Percentiles rank a stretch among this genome's conserved stretches.
Evolutionary conservation across 805 yeast species (phyloP).

Genomic region (Yamadazyma sp.): DNA sequence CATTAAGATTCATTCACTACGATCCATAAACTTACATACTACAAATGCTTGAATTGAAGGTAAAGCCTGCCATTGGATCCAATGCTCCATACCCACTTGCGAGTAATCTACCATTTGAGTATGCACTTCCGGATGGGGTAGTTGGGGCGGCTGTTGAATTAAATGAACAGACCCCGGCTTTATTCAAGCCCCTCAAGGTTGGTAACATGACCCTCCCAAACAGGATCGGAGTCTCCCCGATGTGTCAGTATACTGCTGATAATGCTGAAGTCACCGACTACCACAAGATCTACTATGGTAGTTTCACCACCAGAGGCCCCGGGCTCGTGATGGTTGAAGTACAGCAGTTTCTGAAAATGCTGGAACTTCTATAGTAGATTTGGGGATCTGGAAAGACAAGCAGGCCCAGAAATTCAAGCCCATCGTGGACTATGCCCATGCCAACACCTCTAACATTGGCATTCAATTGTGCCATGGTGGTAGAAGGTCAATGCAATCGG

Average conservation of each 20-base stretch:
- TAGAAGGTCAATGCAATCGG: constrained; percentile 41
- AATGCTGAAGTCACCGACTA: constrained; percentile 45
- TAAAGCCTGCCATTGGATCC: constrained; percentile 7
- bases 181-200: constrained; percentile 46
- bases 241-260: constrained; percentile 51
- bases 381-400: constrained; percentile 52
- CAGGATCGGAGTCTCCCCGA: constrained; percentile 56
- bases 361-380: constrained; percentile 42
- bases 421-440: constrained; percentile 47
- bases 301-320: constrained; percentile 48
- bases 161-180: constrained; percentile 26
- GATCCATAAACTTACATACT: too few relatives aligned
- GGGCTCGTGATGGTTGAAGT: constrained; percentile 49
- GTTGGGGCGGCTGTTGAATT: constrained; percentile 13
- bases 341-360: constrained; percentile 42
- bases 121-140: constrained; percentile 12
- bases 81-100: constrained; percentile 12
- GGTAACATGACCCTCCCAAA: constrained; percentile 44
- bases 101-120: constrained; percentile 12
- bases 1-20: too few relatives aligned
- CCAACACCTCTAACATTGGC: constrained; percentile 47
- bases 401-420: constrained; percentile 43
- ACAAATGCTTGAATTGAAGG: too few relatives aligned
- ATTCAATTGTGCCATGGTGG: constrained; percentile 59
- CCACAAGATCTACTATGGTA: constrained; percentile 51